Evolutionary conservation across 306 rosid species (phyloP), one percentile per base, ranked within the genome.

Genomic region (Begonia masoniana): DNA sequence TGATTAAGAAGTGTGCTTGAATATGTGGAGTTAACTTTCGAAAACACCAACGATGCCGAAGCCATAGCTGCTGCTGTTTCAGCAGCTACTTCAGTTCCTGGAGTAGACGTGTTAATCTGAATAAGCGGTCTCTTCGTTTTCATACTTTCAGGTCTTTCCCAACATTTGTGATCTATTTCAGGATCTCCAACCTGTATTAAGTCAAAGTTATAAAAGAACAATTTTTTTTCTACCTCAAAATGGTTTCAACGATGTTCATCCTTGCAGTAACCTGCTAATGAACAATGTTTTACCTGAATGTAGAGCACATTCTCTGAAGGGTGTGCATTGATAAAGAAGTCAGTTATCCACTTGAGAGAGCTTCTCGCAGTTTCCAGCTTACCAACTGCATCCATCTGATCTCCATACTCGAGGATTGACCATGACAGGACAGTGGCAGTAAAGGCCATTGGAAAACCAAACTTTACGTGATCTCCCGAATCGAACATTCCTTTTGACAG

Each of bases 321-420:
- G 15, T 39, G 36, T 47, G 41, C 41, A 23, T 51, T 11, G 12
- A 15, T 41, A 47, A 58, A 58, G 26, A 36, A 19, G 26, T 41
- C 24, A 2, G 57, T 13, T 56, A 61, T 48, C 65, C 56, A 51
- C 50, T 64, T 78, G 60, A 87, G 87, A 0, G 87, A 78, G 52
- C 50, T 78, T 64, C 68, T 62, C 9, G 94, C 87, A 4, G 80
- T 60, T 0, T 68, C 67, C 59, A 87, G 67, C 73, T 83, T 89
- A 45, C 67, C 69, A 54, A 87, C 91, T 42, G 65, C 65, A 23
- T 76, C 79, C 91, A 87, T 83, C 13, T 83, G 94, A 70, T 78
- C 82, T 59, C 96, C 96, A 49, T 87, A 87, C 68, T 87, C 96
- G 7, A 83, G 84, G 65, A 87, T 87, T 41, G 84, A 41, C 96